Base-by-base conservation (phyloP, 164 flowering plant genomes). In the Vitis rotundifolia region DNA sequence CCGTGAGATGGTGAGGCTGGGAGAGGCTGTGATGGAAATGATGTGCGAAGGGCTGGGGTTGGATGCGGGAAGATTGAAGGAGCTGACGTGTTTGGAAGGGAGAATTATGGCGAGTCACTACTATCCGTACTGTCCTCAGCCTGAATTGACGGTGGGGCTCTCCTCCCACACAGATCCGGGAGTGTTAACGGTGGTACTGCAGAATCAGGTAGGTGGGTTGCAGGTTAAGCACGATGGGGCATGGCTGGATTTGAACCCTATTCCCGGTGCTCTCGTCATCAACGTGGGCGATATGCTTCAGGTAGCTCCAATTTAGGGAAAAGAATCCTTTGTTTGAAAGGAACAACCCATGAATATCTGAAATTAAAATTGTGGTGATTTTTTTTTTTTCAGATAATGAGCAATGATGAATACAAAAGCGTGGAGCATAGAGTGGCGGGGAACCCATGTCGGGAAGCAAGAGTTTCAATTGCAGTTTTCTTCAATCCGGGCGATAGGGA, bases 51-150 rank as follows among this genome's bases (percentile, higher is more conserved):
- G 94, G 54, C 55, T 91, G 67, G 93, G 98, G 12, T 37, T 88
- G 70, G 71, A 69, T 7, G 8, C 26, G 0, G 78, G 61, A 8
- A 84, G 60, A 79, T 66, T 86, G 76, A 80, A 80, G 75, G 82
- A 79, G 19, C 11, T 79, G 79, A 59, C 79, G 4, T 84, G 81
- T 67, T 55, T 71, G 64, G 92, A 79, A 29, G 74, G 70, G 44
- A 77, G 81, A 74, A 3, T 49, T 8, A 58, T 87, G 84, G 88
- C 69, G 60, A 87, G 78, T 1, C 89, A 90, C 44, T 87, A 81
- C 72, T 91, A 92, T 63, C 98, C 97, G 6, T 65, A 61, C 31
- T 93, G 97, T 66, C 98, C 97, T 0, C 79, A 89, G 79, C 88
- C 98, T 1, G 89, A 88, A 63, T 79, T 76, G 57, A 91, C 98